A percentile compares a stretch with the other conserved stretches of the same genome.
Evolutionary conservation across 208 protist genomes (phyloP).

Genomic region (Acanthamoeba lenticulata): DNA sequence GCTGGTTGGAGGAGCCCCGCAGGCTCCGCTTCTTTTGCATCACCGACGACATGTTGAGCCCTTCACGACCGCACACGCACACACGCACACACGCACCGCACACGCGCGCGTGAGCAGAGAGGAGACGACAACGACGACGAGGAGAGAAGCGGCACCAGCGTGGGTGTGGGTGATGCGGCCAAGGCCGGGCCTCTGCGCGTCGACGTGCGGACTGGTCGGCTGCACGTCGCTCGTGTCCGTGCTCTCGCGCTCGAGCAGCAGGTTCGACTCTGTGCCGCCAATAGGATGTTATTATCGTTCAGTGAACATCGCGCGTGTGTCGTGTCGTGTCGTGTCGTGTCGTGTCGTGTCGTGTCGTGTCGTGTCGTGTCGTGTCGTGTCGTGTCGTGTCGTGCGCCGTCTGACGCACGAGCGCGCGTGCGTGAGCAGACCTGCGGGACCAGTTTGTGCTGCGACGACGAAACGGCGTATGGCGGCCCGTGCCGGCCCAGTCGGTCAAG

Average conservation of each 20-base stretch:
- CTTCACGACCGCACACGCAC: not conserved
- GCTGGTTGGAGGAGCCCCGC: not conserved
- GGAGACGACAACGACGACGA: not conserved
- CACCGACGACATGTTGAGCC: not conserved
- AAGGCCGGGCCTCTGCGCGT: not conserved
- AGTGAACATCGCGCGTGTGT: no score
- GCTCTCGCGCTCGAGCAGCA: not conserved
- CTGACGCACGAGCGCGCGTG: no score
- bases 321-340: no score
- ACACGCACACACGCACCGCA: not conserved
- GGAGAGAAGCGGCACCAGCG: not conserved
- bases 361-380: no score
- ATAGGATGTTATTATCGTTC: no score
- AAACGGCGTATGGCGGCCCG: not conserved
- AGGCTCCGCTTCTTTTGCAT: not conserved
- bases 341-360: no score
- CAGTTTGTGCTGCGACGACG: not conserved
- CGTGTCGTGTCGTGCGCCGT: no score
- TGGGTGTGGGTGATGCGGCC: not conserved
- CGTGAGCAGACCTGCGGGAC: not conserved
- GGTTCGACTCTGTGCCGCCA: not conserved
- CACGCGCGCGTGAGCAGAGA: not conserved
- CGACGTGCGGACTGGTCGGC: no score
- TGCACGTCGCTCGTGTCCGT: not conserved
- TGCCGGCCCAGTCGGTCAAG: not conserved